Percentiles rank a stretch among this genome's conserved stretches.
phyloP scores from a whole-genome alignment of 2,329 filamentous ascomycete species.

The Domatiomyces catenatus region DNA sequence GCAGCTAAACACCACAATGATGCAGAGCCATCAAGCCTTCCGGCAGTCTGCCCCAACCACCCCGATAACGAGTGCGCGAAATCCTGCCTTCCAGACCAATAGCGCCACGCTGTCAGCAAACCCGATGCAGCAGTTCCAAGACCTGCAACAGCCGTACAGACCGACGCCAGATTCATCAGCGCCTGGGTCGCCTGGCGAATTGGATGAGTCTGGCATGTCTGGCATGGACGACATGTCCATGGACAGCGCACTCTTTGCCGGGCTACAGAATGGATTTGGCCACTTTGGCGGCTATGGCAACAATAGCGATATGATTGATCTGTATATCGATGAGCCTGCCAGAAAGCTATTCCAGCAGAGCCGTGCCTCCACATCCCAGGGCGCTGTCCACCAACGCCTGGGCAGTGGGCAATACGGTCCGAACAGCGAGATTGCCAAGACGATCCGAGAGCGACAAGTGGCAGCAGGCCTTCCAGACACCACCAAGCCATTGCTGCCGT shows the following conservation, averaged over 20 bases:
- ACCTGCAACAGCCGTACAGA: conserved; percentile 32
- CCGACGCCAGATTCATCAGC: conserved; percentile 50
- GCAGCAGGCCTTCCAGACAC: conserved; percentile 40
- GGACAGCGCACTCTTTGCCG: conserved; percentile 32
- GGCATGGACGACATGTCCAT: conserved; percentile 47
- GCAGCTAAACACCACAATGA: conserved; percentile 66
- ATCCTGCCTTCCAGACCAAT: conserved; percentile 59
- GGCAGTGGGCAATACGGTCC: conserved; percentile 60
- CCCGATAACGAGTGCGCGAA: conserved; percentile 53
- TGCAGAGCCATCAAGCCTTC: conserved; percentile 60
- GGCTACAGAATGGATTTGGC: conserved; percentile 21
- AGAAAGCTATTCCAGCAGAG: conserved; percentile 66
- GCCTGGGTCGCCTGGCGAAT: conserved; percentile 54
- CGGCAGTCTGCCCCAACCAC: conserved; percentile 76
- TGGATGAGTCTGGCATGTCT: conserved; percentile 58
- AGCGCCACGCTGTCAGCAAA: conserved; percentile 79
- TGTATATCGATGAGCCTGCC: conserved; percentile 78
- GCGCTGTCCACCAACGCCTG: conserved; percentile 58
- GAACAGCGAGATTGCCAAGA: conserved; percentile 58
- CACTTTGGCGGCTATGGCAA: conserved; percentile 29
- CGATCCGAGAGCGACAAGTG: conserved; percentile 49
- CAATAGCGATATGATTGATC: conserved; percentile 40
- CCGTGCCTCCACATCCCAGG: conserved; percentile 24
- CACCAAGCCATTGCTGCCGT: conserved; percentile 33
- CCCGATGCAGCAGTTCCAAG: conserved; percentile 46